A percentile compares a stretch with the other conserved stretches of the same genome.
Evolutionary conservation across 352 stramenopile species (phyloP).

Genomic region (Globisporangium abappressorium): DNA sequence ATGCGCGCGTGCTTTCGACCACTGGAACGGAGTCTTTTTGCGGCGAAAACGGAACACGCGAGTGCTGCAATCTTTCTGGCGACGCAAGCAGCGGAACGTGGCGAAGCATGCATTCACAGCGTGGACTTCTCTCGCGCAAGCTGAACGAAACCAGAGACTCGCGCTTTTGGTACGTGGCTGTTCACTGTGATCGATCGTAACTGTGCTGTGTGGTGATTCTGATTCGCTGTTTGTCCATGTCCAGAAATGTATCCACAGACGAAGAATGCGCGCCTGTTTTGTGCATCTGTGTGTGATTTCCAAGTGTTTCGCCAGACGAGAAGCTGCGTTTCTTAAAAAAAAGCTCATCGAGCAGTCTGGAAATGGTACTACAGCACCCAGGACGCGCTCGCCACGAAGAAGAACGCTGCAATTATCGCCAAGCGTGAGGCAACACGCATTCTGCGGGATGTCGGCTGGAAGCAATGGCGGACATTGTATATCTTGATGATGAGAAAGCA

Average conservation of each 20-base stretch:
- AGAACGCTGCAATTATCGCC: neutral
- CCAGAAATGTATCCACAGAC: constrained; percentile 7
- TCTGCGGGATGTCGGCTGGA: constrained; percentile 2
- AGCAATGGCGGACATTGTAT: constrained; percentile 5
- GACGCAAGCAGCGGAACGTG: neutral
- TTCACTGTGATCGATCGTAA: neutral
- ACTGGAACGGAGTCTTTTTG: neutral
- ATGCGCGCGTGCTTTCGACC: constrained; percentile 3
- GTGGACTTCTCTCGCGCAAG: neutral
- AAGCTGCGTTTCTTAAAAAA: neutral
- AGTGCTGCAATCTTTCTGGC: neutral
- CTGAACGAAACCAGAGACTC: neutral
- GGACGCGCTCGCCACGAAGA: neutral
- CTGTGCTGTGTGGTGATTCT: neutral
- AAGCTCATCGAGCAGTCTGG: neutral
- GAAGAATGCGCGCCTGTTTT: neutral
- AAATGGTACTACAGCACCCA: constrained; percentile 4
- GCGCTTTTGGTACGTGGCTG: neutral
- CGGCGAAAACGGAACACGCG: neutral
- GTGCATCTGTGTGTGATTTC: neutral
- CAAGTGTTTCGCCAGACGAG: neutral
- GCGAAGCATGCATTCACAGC: neutral
- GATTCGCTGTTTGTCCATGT: neutral
- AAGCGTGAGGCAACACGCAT: neutral
- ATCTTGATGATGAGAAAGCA: neutral